Percentiles rank a stretch among this genome's conserved stretches.
These are phyloP conservation scores for Fragaria iinumae DNA, from an alignment of 306 rosid genomes.

Conservation along the genomic window DNA sequence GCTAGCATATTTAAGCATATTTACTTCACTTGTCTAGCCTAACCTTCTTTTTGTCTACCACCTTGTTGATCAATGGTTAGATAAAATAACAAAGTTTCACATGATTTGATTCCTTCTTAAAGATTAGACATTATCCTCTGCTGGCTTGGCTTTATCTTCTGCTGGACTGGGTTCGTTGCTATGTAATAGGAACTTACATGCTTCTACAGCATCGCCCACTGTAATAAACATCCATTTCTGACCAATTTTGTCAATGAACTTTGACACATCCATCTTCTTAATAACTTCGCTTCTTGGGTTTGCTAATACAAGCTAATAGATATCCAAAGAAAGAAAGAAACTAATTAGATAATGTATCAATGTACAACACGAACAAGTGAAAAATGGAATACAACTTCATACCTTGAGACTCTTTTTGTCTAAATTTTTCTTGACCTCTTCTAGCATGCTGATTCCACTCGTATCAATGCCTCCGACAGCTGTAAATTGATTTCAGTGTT, in stretches of 20 bases:
- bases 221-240: conserved; percentile 44
- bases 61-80: no score
- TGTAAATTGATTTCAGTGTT: conserved; percentile 12
- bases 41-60: no score
- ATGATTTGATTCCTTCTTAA: background rate
- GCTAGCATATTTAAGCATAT: no score
- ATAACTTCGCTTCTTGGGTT: conserved; percentile 51
- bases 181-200: conserved; percentile 39
- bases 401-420: conserved; percentile 40
- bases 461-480: conserved; percentile 50
- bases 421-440: conserved; percentile 32
- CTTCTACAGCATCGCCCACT: conserved; percentile 50
- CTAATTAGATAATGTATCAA: background rate
- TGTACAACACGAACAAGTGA: background rate
- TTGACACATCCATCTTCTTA: conserved; percentile 37
- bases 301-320: conserved; percentile 36
- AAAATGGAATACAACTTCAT: background rate
- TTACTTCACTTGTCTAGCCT: no score
- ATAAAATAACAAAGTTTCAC: no score
- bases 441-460: conserved; percentile 47
- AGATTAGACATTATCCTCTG: conserved; percentile 32
- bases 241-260: conserved; percentile 37
- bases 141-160: conserved; percentile 5
- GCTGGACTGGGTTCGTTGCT: conserved; percentile 29
- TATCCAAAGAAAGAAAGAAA: background rate